Evolutionary conservation across 1,139 yeast species (phyloP).

Genomic region (Yamadazyma blattariae): DNA sequence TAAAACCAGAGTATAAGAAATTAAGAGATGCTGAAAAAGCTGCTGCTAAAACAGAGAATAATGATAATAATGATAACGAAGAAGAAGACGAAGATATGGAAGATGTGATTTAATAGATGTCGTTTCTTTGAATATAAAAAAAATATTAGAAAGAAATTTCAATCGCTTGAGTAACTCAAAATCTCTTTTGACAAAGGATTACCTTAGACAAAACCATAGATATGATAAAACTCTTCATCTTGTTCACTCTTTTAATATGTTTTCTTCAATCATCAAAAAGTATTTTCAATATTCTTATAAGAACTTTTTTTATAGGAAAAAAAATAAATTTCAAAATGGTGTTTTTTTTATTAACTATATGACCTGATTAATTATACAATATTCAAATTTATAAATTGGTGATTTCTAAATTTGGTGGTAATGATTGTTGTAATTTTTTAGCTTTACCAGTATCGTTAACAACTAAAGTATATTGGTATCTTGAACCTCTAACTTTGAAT

Average conservation of each 20-base stretch:
- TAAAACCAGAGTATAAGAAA: conserved; percentile 87
- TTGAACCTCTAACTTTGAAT: conserved; percentile 98
- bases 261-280: no score
- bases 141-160: no score
- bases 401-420: conserved; percentile 91
- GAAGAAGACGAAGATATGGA: conserved; percentile 42
- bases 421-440: conserved; percentile 95
- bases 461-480: conserved; percentile 91
- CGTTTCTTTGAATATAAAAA: no score
- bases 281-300: no score
- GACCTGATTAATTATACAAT: conserved; percentile 17
- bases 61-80: conserved; percentile 45
- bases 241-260: no score
- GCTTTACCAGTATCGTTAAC: conserved; percentile 98
- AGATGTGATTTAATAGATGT: conserved; percentile 27
- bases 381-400: conserved; percentile 51
- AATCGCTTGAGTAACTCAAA: no score
- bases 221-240: no score
- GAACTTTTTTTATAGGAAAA: no score
- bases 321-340: no score
- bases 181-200: no score
- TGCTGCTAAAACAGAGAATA: conserved; percentile 42
- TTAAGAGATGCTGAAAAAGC: conserved; percentile 76
- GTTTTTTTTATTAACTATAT: conserved; percentile 9
- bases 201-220: no score